Percentiles rank a stretch among this genome's conserved stretches.
Conservation (phyloP, 1,139 yeast species). For the Yamadazyma conglobata region DNA sequence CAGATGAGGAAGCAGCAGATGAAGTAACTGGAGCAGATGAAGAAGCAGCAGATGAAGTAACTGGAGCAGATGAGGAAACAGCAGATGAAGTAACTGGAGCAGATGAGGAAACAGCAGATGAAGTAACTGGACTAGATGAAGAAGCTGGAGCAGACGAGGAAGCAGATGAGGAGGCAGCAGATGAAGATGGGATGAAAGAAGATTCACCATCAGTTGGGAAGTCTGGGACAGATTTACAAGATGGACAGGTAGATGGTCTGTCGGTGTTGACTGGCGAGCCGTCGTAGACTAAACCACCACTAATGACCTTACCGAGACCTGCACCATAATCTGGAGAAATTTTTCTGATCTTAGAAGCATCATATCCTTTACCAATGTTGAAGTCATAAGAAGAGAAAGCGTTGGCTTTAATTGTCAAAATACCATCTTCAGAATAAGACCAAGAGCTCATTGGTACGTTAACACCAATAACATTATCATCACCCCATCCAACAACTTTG, state of each 20-base stretch:
- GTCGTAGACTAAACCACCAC: slow-evolving; percentile 14
- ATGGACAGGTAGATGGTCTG: slow-evolving; percentile 13
- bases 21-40: slow-evolving; percentile 7
- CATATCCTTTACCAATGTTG: slow-evolving; percentile 17
- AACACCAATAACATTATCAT: slow-evolving; percentile 25
- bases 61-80: slow-evolving; percentile 5
- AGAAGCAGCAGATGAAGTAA: slow-evolving; percentile 6
- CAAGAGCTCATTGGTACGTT: slow-evolving; percentile 15
- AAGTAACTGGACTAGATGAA: slow-evolving; percentile 7
- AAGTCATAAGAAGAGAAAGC: slow-evolving; percentile 11
- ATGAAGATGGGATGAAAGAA: slow-evolving; percentile 8
- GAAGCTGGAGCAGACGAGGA: slow-evolving; percentile 3
- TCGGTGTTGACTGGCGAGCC: slow-evolving; percentile 13
- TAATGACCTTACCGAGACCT: slow-evolving; percentile 12
- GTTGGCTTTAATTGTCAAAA: slow-evolving; percentile 10
- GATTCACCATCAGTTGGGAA: slow-evolving; percentile 10
- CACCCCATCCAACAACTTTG: slow-evolving; percentile 29
- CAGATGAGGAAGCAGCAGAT: slow-evolving; percentile 6
- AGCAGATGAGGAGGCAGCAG: slow-evolving; percentile 5
- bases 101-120: slow-evolving; percentile 5
- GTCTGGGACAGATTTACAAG: slow-evolving; percentile 10
- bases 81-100: slow-evolving; percentile 7
- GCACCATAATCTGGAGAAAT: slow-evolving; percentile 14
- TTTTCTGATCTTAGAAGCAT: slow-evolving; percentile 11
- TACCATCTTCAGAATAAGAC: slow-evolving; percentile 15